Base-by-base conservation (phyloP, 169 alveolate genomes). In the Eimeria praecox region DNA sequence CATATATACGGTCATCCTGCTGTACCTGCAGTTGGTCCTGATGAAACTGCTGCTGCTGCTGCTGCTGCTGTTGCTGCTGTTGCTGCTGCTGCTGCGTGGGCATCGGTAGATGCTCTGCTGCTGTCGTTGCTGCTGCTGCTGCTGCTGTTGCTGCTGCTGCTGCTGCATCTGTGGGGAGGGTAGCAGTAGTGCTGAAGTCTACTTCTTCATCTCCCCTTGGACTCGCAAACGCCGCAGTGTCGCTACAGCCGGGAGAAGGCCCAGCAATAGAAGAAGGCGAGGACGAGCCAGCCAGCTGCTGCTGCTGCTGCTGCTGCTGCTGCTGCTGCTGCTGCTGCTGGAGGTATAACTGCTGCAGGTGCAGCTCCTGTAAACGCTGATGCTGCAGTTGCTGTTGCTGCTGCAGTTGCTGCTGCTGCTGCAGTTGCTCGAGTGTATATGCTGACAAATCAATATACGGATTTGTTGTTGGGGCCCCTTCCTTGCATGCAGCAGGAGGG, bases 101-200 rank as follows among this genome's bases (percentile, higher is more conserved):
- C 89, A 40, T 59, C 89, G 35, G 89, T 40, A 30, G 90, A 16
- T 80, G 35, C 90, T 46, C 85, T 40, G 27, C 69, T 38, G 59
- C 64, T 20, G 40, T 64, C 16, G 89, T 56, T 78, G 89, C 89
- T 78, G 89, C 89, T 44, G 75, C 44, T 83, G 49, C 91, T 54
- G 75, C 54, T 4, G 91, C 71, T 10, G 91, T 75, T 27, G 91
- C 91, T 49, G 91, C 91, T 10, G 42, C 77, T 24, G 91, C 91
- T 22, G 91, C 91, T 49, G 91, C 91, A 3, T 33, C 56, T 20
- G 88, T 30, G 30, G 56, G 64, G 62, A 35, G 46, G 44, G 88
- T 33, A 38, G 62, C 64, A 38, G 62, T 44, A 6, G 88, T 40
- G 88, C 88, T 78, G 38, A 40, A 16, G 66, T 40, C 62, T 18